A percentile compares a stretch with the other conserved stretches of the same genome.
Evolutionary conservation across 73 alveolate species (phyloP).

Genomic region (Breviolum minutum): DNA sequence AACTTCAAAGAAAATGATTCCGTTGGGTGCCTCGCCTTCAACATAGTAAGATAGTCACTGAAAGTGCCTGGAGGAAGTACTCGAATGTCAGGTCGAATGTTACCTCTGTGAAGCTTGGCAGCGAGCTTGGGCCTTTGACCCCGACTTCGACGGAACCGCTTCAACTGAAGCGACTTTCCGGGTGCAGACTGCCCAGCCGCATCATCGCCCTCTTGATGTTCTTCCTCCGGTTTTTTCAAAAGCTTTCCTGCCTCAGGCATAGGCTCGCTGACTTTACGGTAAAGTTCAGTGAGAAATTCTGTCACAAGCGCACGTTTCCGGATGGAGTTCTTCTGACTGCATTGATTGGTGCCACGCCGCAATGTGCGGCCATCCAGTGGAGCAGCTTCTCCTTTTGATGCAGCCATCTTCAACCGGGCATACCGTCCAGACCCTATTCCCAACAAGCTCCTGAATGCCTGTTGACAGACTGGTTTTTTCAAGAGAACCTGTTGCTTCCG

Average conservation of each 20-base stretch:
- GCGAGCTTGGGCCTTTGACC: neutral
- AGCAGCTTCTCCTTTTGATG: neutral
- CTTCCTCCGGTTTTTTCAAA: neutral
- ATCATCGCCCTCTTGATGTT: neutral
- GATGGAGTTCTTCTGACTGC: neutral
- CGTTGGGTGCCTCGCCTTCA: neutral
- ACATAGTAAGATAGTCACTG: neutral
- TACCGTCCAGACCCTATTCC: neutral
- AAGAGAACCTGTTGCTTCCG: neutral
- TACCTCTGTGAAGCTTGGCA: neutral
- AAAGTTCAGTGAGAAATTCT: neutral
- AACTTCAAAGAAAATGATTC: neutral
- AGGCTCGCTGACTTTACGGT: neutral
- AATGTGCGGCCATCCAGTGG: neutral
- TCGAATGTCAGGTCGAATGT: neutral
- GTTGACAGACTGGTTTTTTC: neutral
- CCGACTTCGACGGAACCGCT: neutral
- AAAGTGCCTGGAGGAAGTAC: neutral
- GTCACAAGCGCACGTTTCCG: neutral
- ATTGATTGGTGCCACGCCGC: neutral
- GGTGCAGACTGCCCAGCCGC: neutral
- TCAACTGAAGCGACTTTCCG: no score
- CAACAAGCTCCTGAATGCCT: neutral
- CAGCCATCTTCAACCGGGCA: neutral
- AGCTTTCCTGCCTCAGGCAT: constrained; percentile 23